A percentile compares a stretch with the other conserved stretches of the same genome.
phyloP scores from a whole-genome alignment of 768 basidiomycete species.

The Naganishia vishniacii region DNA sequence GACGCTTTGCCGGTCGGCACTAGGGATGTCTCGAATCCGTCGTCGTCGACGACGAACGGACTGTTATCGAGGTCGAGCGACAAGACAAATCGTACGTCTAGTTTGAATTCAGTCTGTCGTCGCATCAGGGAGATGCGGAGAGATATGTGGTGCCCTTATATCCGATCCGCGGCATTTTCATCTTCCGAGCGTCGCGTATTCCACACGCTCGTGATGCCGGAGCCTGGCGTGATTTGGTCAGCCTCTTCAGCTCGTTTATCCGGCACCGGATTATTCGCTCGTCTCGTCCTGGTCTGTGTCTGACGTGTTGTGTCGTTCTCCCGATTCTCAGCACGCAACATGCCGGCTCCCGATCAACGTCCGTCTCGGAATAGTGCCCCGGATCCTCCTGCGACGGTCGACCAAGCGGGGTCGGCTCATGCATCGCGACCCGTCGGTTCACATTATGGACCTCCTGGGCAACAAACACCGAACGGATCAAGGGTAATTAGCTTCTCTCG shows the following conservation, averaged over 20 bases:
- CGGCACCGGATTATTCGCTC: background rate
- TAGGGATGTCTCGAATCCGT: background rate
- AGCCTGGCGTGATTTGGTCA: background rate
- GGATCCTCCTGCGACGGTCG: background rate
- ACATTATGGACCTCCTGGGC: too few relatives aligned
- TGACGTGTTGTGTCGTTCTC: constrained; percentile 20
- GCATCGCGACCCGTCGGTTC: background rate
- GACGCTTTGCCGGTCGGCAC: background rate
- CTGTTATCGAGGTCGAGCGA: background rate
- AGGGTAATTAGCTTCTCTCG: too few relatives aligned
- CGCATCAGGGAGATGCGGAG: background rate
- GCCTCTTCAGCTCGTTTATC: background rate
- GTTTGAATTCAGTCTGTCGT: background rate
- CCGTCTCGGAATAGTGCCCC: background rate
- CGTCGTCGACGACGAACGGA: too few relatives aligned
- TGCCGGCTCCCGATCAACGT: background rate
- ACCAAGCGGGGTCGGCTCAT: background rate
- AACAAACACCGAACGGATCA: too few relatives aligned
- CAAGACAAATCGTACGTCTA: constrained; percentile 14
- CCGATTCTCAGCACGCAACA: constrained; percentile 5
- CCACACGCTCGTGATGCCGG: background rate
- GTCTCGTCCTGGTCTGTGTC: background rate
- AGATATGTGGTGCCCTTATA: background rate
- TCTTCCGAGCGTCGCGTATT: background rate
- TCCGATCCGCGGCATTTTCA: background rate